Evolutionary conservation across 352 stramenopile genomes (phyloP), one percentile per base, ranked within the genome.

Genomic region (Hyaloperonospora brassicae): DNA sequence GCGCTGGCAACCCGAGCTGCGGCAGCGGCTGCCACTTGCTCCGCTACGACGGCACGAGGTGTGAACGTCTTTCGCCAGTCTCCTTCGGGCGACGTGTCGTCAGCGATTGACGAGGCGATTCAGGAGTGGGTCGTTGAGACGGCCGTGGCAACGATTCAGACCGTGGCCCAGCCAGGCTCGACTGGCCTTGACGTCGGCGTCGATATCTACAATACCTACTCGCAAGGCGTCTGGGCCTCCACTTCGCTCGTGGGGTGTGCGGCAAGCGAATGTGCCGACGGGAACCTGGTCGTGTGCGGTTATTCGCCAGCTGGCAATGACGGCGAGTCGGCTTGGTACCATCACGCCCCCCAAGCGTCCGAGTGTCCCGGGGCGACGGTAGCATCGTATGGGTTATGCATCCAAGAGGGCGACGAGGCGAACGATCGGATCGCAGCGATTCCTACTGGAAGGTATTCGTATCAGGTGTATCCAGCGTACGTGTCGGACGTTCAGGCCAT

Each of bases 131-230:
- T 79, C n/a, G 73, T 87, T 10, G 50, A 62, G 30, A 76, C 71
- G 5, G 78, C 69, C 4, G 54, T 80, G 55, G 61, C 64, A 34
- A 72, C 68, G 31, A 69, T 87, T 21, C 50, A 60, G 55, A 77
- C 57, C 25, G 14, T 89, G 38, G 49, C 48, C 0, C 71, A 79
- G n/a, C 79, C 79, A 7, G 69, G 71, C 23, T 41, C 48, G 4
- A 45, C 44, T 1, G 76, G 73, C 14, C 61, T 83, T 1, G 52
- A 61, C 0, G 70, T 89, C n/a, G 79, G 79, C 50, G 61, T 66
- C 1, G 76, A 74, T 21, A 64, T 69, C 5, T 87, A 89, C 61
- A 85, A 80, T 62, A 71, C 76, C 42, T 89, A 89, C 57, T 89
- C 79, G 52, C 79, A 87, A 64, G 61, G 86, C 35, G 50, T 89